Base-by-base conservation (phyloP, 305 asterid genomes). In the Fraxinus angustifolia region DNA sequence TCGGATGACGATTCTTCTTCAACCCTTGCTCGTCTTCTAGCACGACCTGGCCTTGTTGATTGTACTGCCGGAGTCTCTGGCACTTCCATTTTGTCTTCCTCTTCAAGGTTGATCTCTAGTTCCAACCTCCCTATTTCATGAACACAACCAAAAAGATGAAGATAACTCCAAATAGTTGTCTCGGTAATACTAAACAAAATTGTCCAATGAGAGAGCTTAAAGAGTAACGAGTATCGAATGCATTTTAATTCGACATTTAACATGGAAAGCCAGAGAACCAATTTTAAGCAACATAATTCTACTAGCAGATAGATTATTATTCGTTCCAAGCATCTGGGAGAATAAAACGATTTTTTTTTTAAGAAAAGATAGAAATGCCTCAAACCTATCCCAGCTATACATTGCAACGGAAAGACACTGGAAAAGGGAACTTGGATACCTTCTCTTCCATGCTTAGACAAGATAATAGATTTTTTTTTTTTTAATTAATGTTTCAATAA, bases 31-130 rank as follows among this genome's bases (percentile, higher is more conserved):
- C 88, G 91, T 86, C 94, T 91, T 81, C 96, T 90, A 72, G 80
- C 77, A 31, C 94, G 91, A 28, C 65, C 86, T 78, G 85, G 77
- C 77, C 88, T 89, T 33, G 84, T 86, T 84, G 97, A 84, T 85
- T 82, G 88, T n/a, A 90, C 87, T 17, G 88, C 93, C 75, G 97
- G 96, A 74, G 97, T 95, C 48, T 93, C 91, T 45, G 90, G 90
- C 67, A 90, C 87, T 79, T 89, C 93, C 83, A 72, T 77, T 19
- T 86, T 45, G 68, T 80, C 88, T 30, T 79, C 85, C 71, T 85
- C 90, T 0, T 89, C 92, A 48, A 91, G 79, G 81, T 87, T 77
- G 68, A 91, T 77, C 76, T 86, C 87, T 45, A 95, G 78, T 71
- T 83, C 94, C 87, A 95, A 78, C 85, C 77, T 92, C 78, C 88